phyloP scores from a whole-genome alignment of 352 stramenopile species.

The Pythium volutum region DNA sequence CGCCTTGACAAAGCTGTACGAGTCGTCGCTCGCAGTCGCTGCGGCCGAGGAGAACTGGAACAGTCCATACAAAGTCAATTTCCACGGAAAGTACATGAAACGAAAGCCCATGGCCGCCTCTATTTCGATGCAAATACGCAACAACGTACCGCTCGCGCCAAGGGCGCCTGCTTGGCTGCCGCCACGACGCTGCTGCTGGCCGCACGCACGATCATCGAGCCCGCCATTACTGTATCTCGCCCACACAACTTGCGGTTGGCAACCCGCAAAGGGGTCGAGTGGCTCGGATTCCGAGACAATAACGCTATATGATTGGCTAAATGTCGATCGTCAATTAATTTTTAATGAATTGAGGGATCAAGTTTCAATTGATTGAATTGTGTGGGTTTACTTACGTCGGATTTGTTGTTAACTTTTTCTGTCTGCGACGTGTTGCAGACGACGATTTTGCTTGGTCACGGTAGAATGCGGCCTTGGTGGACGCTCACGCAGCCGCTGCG shows the following conservation, averaged over 20 bases:
- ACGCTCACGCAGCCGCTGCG: constrained; percentile 9
- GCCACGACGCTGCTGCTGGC: constrained; percentile 13
- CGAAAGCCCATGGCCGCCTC: not conserved
- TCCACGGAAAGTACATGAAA: not conserved
- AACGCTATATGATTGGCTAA: constrained; percentile 17
- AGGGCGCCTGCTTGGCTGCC: constrained; percentile 20
- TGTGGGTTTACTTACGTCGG: not conserved
- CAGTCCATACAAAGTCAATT: not conserved
- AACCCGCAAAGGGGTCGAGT: not conserved
- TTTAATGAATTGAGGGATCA: not conserved
- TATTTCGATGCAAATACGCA: not conserved
- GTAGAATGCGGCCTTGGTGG: constrained; percentile 13
- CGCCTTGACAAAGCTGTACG: constrained; percentile 76
- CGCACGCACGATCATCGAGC: constrained; percentile 24
- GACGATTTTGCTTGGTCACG: constrained; percentile 6
- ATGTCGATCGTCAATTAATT: constrained; percentile 18
- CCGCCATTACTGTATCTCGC: constrained; percentile 17
- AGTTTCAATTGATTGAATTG: no score
- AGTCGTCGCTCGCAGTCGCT: constrained; percentile 27
- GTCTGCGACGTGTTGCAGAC: constrained; percentile 5
- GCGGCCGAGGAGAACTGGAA: constrained; percentile 45
- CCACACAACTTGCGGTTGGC: constrained; percentile 13
- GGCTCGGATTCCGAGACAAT: constrained; percentile 15
- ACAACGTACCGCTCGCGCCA: constrained; percentile 24
- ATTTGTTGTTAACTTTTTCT: constrained; percentile 11